Evolutionary conservation across 495 filamentous ascomycete genomes (phyloP), one percentile per base, ranked within the genome.

Genomic region (Hypomontagnella monticulosa): DNA sequence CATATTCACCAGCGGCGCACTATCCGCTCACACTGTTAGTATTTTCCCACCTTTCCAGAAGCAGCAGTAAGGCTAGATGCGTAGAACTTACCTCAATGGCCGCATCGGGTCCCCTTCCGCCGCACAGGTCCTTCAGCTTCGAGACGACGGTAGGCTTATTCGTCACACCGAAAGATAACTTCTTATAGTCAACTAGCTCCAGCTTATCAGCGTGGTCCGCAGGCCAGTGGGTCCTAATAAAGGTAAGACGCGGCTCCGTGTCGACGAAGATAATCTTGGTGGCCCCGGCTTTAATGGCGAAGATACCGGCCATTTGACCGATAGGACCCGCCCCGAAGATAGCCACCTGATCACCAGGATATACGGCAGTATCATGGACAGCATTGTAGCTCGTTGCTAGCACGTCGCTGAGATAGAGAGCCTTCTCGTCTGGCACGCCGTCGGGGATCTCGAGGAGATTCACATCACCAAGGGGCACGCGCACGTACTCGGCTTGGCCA

Each of bases 351-450:
- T 94, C 90, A 11, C 86, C 89, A 30, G 90, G 82, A 50, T 91
- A 84, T 8, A 97, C 93, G 4, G 88, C 90, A 0, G 92, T 94
- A 70, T 94, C 91, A 19, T 94, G 89, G 34, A 96, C 91, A 33
- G 83, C 84, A 71, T 97, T 88, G 83, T 91, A 97, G 16, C 87
- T 86, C 1, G 93, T 97, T 0, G 82, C 77, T 1, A 96, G 67
- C 4, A 96, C 90, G 70, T 96, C 93, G 1, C 89, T 91, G 2
- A 97, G 82, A 70, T 88, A 96, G 0, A 97, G 82, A 0, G 79
- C 91, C 74, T 95, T 94, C 83, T 97, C 93, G 70, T 96, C 92
- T 0, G 92, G 91, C 0, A 97, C 89, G 55, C 85, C 83, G 43
- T 91, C 88, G 5, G 93, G 93, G 3, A 96, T 84, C 56, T 87